Base-by-base conservation (phyloP, 257 asterid species). In the Datura wrightii region DNA sequence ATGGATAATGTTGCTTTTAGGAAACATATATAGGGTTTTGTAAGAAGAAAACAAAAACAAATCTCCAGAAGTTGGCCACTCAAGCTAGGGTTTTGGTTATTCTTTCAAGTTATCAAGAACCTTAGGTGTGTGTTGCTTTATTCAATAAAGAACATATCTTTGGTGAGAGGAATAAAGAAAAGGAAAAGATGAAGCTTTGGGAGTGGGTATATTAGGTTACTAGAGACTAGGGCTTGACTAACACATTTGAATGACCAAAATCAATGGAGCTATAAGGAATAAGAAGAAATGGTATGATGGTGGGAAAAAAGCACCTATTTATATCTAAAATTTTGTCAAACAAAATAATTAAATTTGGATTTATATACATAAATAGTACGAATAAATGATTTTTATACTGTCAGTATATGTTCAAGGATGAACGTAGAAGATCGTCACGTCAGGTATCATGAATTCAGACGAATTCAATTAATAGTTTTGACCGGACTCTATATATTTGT, bases 1-100 rank as follows among this genome's bases (percentile, higher is more conserved):
- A n/a, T 85, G 86, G 48, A 37, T 53, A 71, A 58, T 85, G 86
- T 87, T 92, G 84, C 48, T 82, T 66, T 62, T 66, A 53, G 95
- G 84, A 79, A 85, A 89, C 94, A 91, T 89, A 36, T 24, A 37
- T 83, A 62, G 2, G 70, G 48, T 3, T 39, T 50, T 50, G 59
- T 76, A 31, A 48, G 46, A 67, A 66, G 3, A 36, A 37, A 36
- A 19, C 6, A 14, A 16, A 13, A 63, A 54, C 59, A 63, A 50
- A 50, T 76, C 62, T 76, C 46, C 58, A 76, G 31, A 50, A 50
- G 82, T 76, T 24, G 78, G 62, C 56, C 46, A 76, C 50, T 76
- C 46, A 50, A 76, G 0, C 8, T 50, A 85, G 85, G 71, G 87
- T 18, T 85, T 80, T 85, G 54, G 24, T n/a, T 46, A 80, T 31